Evolutionary conservation across 768 basidiomycete genomes (phyloP), one percentile per base, ranked within the genome.

Genomic region (Tephrocybe sp.): DNA sequence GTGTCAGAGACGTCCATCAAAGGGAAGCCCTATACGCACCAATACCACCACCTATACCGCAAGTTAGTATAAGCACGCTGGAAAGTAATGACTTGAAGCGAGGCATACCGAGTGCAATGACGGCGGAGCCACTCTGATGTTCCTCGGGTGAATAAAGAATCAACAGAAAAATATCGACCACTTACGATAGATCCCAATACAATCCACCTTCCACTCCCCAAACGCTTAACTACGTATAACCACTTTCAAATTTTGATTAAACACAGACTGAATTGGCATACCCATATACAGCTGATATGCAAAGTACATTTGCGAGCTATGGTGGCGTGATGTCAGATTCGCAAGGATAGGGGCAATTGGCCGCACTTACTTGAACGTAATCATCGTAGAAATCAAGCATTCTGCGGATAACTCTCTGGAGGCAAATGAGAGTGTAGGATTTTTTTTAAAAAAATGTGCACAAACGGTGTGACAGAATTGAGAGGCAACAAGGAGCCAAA

Each of bases 251-350:
- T 8, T 4, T 13, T 43, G 12, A 34, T 36, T 22, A 37, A 30
- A 34, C 9, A 5, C 15, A 22, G 15, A 21, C 11, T 37, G 25
- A 13, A 15, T 28, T 9, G 9, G 47, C 61, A 18, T 43, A 71
- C 72, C 71, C 12, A 56, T 55, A 39, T 73, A 65, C 5, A 76
- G 56, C 54, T 76, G 74, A 44, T 68, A 63, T 4, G 69, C 73
- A 48, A 77, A 76, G 57, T 70, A 75, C 52, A 70, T 56, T 53
- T 77, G 75, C 9, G 75, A 75, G 22, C 75, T 75, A 54, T 12
- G 16, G 4, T n/a, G 5, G 21, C 15, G 9, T 26, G 24, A 46
- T 31, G 36, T 36, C 38, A 31, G 2, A n/a, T 25, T 19, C 18
- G 44, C 13, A 4, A 30, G 28, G 21, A 21, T 24, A 47, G 18